These are phyloP conservation scores for Saccharomyces hybrid DNA, from an alignment of 1,139 yeast genomes.

Conservation along the genomic window DNA sequence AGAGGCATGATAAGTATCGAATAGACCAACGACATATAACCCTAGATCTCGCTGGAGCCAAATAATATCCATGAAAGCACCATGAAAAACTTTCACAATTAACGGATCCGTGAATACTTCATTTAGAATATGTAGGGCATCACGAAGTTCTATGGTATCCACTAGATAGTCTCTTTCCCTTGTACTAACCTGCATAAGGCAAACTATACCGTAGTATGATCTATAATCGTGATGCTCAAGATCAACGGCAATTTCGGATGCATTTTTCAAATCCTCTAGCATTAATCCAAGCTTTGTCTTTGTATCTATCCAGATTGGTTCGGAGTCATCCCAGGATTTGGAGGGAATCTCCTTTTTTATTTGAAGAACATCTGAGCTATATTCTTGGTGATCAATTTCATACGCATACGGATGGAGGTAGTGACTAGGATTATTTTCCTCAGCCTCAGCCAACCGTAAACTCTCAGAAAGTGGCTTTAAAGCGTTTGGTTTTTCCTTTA, in stretches of 20 bases:
- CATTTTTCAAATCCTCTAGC: slow-evolving; percentile 45
- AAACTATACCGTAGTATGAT: slow-evolving; percentile 83
- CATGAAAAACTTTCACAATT: slow-evolving; percentile 85
- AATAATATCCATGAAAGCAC: slow-evolving; percentile 93
- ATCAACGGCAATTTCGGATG: slow-evolving; percentile 82
- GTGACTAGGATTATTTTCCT: slow-evolving; percentile 46
- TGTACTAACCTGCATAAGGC: slow-evolving; percentile 88
- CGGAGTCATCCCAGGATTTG: slow-evolving; percentile 57
- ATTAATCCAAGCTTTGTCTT: slow-evolving; percentile 45
- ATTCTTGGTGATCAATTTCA: slow-evolving; percentile 67
- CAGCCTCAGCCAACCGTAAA: slow-evolving; percentile 37
- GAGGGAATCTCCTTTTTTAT: slow-evolving; percentile 47
- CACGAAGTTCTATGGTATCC: slow-evolving; percentile 69
- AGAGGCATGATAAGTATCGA: slow-evolving; percentile 92
- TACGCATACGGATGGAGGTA: slow-evolving; percentile 74
- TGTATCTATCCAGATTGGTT: slow-evolving; percentile 67
- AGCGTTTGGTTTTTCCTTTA: slow-evolving; percentile 66
- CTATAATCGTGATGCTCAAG: slow-evolving; percentile 93
- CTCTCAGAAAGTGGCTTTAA: slow-evolving; percentile 49
- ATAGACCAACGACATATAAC: slow-evolving; percentile 76
- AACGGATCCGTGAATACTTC: slow-evolving; percentile 71
- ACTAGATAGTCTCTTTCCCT: slow-evolving; percentile 77
- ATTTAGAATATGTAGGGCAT: slow-evolving; percentile 62
- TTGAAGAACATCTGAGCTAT: slow-evolving; percentile 52
- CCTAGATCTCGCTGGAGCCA: slow-evolving; percentile 98